Evolutionary conservation across 2,329 filamentous ascomycete species (phyloP).

Genomic region (Cryphonectria radicalis): DNA sequence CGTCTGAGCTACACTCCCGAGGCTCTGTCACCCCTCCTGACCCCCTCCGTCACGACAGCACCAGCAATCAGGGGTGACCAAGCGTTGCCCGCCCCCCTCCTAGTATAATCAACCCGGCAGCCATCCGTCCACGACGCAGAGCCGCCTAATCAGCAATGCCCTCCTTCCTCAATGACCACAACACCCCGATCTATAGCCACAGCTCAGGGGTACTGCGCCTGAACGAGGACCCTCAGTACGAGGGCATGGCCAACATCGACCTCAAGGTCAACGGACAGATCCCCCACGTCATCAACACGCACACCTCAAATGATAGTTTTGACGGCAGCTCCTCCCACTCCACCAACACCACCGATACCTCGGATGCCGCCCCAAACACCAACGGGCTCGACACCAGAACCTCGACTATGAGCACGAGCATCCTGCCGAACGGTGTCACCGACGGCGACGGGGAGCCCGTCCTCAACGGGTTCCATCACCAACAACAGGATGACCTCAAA

Average conservation of each 20-base stretch:
- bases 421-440: slow-evolving; percentile 60
- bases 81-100: slow-evolving; percentile 18
- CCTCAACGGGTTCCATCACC: slow-evolving; percentile 43
- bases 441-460: slow-evolving; percentile 32
- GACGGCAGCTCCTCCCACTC: slow-evolving; percentile 58
- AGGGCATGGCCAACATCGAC: slow-evolving; percentile 32
- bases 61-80: not conserved
- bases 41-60: slow-evolving; percentile 11
- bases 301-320: slow-evolving; percentile 56
- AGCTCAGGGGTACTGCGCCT: slow-evolving; percentile 50
- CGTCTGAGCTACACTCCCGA: slow-evolving; percentile 10
- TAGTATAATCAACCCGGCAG: slow-evolving; percentile 25
- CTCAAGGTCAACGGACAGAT: slow-evolving; percentile 40
- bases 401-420: slow-evolving; percentile 53
- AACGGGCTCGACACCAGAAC: slow-evolving; percentile 46
- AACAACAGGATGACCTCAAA: slow-evolving; percentile 21
- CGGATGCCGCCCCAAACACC: slow-evolving; percentile 49
- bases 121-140: slow-evolving; percentile 2
- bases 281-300: slow-evolving; percentile 43
- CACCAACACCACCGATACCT: slow-evolving; percentile 56
- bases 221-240: slow-evolving; percentile 44
- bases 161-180: slow-evolving; percentile 56
- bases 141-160: slow-evolving; percentile 46
- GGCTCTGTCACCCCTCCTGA: not conserved
- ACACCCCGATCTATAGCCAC: slow-evolving; percentile 47